These are phyloP conservation scores for Hypoxylon sp. DNA, from an alignment of 2,329 filamentous ascomycete species.

Conservation along the genomic window DNA sequence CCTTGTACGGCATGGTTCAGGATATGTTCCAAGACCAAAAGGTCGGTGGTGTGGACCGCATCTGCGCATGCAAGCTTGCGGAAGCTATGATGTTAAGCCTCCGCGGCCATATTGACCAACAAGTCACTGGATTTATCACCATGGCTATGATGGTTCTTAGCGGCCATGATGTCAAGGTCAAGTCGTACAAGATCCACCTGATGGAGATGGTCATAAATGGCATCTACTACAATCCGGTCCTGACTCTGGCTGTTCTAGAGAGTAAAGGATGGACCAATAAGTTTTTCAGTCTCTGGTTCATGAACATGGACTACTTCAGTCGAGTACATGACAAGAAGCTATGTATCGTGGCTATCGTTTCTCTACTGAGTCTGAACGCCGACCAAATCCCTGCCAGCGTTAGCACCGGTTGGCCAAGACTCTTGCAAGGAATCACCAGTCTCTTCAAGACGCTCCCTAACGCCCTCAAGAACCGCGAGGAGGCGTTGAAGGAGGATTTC, in stretches of 20 bases:
- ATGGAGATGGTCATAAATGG: constrained; percentile 99
- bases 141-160: constrained; percentile 89
- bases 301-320: constrained; percentile 92
- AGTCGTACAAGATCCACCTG: constrained; percentile 93
- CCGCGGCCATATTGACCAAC: constrained; percentile 87
- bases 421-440: constrained; percentile 88
- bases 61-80: constrained; percentile 97
- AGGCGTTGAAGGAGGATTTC: constrained; percentile 91
- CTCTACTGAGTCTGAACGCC: constrained; percentile 83
- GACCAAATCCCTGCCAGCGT: constrained; percentile 92
- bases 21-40: constrained; percentile 95
- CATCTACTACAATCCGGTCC: constrained; percentile 94
- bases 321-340: constrained; percentile 99
- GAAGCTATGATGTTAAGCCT: constrained; percentile 98
- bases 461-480: constrained; percentile 92
- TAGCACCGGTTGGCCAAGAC: constrained; percentile 92
- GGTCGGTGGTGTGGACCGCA: constrained; percentile 92
- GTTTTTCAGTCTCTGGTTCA: constrained; percentile 99
- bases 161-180: constrained; percentile 84
- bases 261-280: constrained; percentile 95
- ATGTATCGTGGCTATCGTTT: constrained; percentile 92
- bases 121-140: constrained; percentile 88
- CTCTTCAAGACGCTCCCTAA: constrained; percentile 92
- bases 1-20: constrained; percentile 92
- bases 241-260: constrained; percentile 91